Evolutionary conservation across 2,329 filamentous ascomycete genomes (phyloP), one percentile per base, ranked within the genome.

Genomic region (Xenoacremonium recifei): DNA sequence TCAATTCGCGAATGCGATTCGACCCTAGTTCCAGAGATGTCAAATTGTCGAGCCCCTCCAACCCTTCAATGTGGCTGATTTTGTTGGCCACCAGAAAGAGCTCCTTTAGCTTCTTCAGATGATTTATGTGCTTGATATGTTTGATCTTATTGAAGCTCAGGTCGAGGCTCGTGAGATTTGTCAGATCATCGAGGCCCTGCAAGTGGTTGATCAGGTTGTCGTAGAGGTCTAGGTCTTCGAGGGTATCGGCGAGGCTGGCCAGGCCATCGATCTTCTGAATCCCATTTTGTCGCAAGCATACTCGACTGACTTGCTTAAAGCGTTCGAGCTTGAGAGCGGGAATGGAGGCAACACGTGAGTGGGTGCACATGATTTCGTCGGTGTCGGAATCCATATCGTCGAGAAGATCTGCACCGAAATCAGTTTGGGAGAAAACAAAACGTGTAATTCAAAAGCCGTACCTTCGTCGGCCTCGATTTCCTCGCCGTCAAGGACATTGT

Each of bases 81-180:
- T 93, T 93, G 69, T 99, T 97, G 61, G 95, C 89, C 37, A 97
- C 89, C 55, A 99, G 87, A 65, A 87, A 99, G 3, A 99, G 64
- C 54, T 97, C 89, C 48, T 77, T 85, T 43, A 97, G 77, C 40
- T 89, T 77, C 17, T 72, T 84, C 45, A 99, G 71, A 57, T 92
- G 86, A 44, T 78, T 77, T 51, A 97, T 72, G 58, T 92, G 83
- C 68, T 95, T 96, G 72, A 99, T 95, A 68, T 96, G 91, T 66
- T 96, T 96, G 72, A 99, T 92, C 73, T 97, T 97, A 75, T 99
- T 99, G 79, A 96, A 99, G 65, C 88, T 95, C 38, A 99, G 76
- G 63, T 99, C 93, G 40, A 99, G 80, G 42, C 73, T 85, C 5
- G 79, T 89, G 40, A 99, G 78, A 47, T 87, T 76, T 11, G 76